phyloP scores from a whole-genome alignment of 176 grass and related monocot species.

The Urochloa ruziziensis region DNA sequence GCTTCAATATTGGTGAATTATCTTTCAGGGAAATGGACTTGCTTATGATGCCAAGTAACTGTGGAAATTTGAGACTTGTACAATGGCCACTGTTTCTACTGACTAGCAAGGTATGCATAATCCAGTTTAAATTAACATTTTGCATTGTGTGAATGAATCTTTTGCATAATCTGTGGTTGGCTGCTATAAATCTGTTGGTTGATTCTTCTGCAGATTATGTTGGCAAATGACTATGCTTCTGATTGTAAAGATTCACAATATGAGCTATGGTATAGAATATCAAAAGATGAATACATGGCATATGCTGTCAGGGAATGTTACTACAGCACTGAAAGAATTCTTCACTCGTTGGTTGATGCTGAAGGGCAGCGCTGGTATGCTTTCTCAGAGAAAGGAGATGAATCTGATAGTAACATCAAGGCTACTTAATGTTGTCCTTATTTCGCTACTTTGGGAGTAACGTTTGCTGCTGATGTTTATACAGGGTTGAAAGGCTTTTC shows the following conservation, averaged over 20 bases:
- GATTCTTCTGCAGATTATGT: constrained; percentile 71
- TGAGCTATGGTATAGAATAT: constrained; percentile 84
- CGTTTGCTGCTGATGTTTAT: constrained; percentile 21
- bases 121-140: constrained; percentile 14
- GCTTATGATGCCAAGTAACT: constrained; percentile 97
- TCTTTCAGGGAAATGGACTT: constrained; percentile 91
- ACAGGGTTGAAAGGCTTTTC: constrained; percentile 92
- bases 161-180: constrained; percentile 7
- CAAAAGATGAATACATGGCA: constrained; percentile 93
- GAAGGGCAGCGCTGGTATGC: constrained; percentile 88
- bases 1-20: constrained; percentile 26
- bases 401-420: constrained; percentile 10
- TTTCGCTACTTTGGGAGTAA: constrained; percentile 8
- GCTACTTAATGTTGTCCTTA: constrained; percentile 13
- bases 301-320: constrained; percentile 96
- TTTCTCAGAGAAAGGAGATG: constrained; percentile 29
- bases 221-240: constrained; percentile 85
- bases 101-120: constrained; percentile 90
- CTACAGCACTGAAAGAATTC: constrained; percentile 78
- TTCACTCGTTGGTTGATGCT: constrained; percentile 71
- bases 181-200: constrained; percentile 28
- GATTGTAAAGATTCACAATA: constrained; percentile 73
- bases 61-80: constrained; percentile 71
- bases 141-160: constrained; percentile 25
- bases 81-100: constrained; percentile 98